A percentile compares a stretch with the other conserved stretches of the same genome.
Evolutionary conservation across 176 grass and related monocot species (phyloP).

Genomic region (Neostapfia colusana): DNA sequence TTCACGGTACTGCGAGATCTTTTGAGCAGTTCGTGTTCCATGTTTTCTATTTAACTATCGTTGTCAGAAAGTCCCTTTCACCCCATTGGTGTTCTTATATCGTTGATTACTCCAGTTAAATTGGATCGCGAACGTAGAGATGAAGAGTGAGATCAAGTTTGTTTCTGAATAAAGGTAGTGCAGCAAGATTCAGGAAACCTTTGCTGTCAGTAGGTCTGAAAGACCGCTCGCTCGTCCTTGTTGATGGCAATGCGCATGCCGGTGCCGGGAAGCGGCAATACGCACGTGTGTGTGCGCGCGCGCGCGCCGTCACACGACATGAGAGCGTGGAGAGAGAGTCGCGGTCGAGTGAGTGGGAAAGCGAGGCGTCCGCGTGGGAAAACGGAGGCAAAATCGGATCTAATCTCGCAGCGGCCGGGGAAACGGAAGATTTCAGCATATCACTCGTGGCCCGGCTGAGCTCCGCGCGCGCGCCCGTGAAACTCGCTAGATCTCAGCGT

Average conservation of each 20-base stretch:
- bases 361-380: neutral
- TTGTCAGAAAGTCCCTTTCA: neutral
- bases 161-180: too few relatives aligned
- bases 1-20: neutral
- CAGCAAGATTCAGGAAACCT: neutral
- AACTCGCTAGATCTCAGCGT: slow-evolving; percentile 35
- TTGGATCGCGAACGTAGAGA: too few relatives aligned
- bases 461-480: too few relatives aligned
- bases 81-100: too few relatives aligned
- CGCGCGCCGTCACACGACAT: slow-evolving; percentile 24
- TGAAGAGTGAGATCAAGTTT: too few relatives aligned
- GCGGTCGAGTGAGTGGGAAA: slow-evolving; percentile 26
- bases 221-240: neutral
- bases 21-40: neutral
- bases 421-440: neutral
- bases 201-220: neutral
- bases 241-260: neutral
- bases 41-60: neutral
- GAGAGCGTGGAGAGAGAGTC: neutral
- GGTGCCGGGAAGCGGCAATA: neutral
- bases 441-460: too few relatives aligned
- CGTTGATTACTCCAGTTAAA: too few relatives aligned
- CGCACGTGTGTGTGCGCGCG: slow-evolving; percentile 32
- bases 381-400: slow-evolving; percentile 25
- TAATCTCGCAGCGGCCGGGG: slow-evolving; percentile 25